Evolutionary conservation across 495 filamentous ascomycete genomes (phyloP), one percentile per base, ranked within the genome.

Genomic region (Xylaria intraflava): DNA sequence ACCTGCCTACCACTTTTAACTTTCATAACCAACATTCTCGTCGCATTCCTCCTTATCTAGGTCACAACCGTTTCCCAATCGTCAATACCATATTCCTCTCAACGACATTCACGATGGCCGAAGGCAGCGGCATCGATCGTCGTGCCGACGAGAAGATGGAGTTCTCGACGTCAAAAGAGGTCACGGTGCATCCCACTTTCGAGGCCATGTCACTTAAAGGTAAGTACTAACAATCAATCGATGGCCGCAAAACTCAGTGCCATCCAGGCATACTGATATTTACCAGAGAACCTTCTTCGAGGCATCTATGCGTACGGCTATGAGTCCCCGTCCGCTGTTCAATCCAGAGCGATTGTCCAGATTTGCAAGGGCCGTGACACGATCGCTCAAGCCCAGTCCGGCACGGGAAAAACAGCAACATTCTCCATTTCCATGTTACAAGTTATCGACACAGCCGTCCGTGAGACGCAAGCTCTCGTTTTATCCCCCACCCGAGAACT

Each of bases 291-390:
- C 66, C 85, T 98, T 23, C 85, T 97, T 56, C 90, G 93, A 51
- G 93, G 93, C 62, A 91, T 99, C 68, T 99, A 99, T 68, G 93
- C 93, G 16, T 99, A 99, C 61, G 93, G 93, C 45, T 98, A 96
- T 69, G 93, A 98, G 66, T 95, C 90, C 0, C 93, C 93, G 1
- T 98, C 93, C 4, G 93, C 93, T 4, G 91, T 98, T 16, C 93
- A 98, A 72, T 95, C 90, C 40, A 86, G 93, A 62, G 93, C 94
- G 53, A 98, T 98, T 65, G 91, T 97, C 58, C 92, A 96, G 71
- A 90, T 98, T 65, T 96, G 91, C 82, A 97, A 95, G 76, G 93
- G 92, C 56, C 89, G 90, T 69, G 93, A 99, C 68, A 95, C 90
- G 46, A 99, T 99, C 69, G 93, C 93, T 30, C 93, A 99, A 70